A percentile compares a stretch with the other conserved stretches of the same genome.
phyloP scores from a whole-genome alignment of 164 flowering plant genomes.

The Magnolia officinalis region DNA sequence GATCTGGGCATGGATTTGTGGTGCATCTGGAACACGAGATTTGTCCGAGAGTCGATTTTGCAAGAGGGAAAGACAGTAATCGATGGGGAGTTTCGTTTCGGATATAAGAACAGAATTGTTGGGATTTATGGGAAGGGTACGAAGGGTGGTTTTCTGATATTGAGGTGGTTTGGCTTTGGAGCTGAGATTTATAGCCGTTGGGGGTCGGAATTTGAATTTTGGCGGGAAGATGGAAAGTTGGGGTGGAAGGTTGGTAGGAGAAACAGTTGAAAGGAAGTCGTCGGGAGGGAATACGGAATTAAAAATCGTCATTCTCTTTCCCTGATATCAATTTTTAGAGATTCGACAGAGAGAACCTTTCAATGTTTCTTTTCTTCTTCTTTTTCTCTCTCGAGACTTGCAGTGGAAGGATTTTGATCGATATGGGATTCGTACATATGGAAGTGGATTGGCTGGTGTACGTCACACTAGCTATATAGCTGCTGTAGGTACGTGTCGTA shows the following conservation, averaged over 20 bases:
- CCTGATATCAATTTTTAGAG: too few relatives aligned
- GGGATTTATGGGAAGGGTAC: background rate
- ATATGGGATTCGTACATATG: too few relatives aligned
- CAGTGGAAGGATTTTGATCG: too few relatives aligned
- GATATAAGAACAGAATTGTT: background rate
- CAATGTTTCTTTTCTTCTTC: too few relatives aligned
- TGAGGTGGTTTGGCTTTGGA: background rate
- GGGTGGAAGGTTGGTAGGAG: slow-evolving; percentile 6
- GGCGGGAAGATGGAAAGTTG: slow-evolving; percentile 14
- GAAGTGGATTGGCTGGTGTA: too few relatives aligned
- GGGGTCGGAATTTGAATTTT: slow-evolving; percentile 19
- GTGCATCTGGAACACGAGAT: slow-evolving; percentile 15
- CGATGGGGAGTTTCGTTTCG: slow-evolving; percentile 14
- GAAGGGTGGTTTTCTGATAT: slow-evolving; percentile 7
- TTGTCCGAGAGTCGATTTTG: background rate
- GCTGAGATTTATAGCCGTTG: slow-evolving; percentile 18
- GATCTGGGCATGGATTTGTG: slow-evolving; percentile 34
- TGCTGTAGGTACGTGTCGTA: too few relatives aligned
- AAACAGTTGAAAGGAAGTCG: slow-evolving; percentile 6
- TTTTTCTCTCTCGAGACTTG: too few relatives aligned
- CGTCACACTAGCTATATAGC: too few relatives aligned
- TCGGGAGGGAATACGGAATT: slow-evolving; percentile 9
- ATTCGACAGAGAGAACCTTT: too few relatives aligned
- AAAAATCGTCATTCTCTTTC: slow-evolving; percentile 13
- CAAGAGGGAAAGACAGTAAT: slow-evolving; percentile 21